Evolutionary conservation across 805 yeast species (phyloP), one percentile per base, ranked within the genome.

Genomic region (Kazachstania africana): DNA sequence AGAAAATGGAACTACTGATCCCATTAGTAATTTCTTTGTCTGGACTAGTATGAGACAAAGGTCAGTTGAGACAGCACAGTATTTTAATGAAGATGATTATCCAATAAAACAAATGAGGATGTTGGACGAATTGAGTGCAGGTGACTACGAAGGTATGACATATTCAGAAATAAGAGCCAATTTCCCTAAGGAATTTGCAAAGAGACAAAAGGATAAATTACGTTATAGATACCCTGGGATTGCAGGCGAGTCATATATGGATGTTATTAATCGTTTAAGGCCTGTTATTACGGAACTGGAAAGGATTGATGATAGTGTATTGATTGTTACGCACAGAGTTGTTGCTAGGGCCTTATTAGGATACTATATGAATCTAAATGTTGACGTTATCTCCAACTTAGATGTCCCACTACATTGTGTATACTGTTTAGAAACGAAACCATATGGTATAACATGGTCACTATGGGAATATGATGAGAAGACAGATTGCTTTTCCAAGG

Each of bases 211-310:
- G 26, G 79, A 84, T 55, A 88, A 88, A 56, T 65, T 88, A 44
- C 65, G 78, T 12, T 88, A 88, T 56, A 65, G 98, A 37, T 88
- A 88, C 50, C 98, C 97, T 1, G 98, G 98, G 4, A 81, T 84
- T 30, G 96, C 97, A 6, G 98, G 98, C 12, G 98, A 88, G 56
- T 81, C 94, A 0, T 88, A 88, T 45, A 60, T 88, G 43, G 97
- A 88, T 57, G 98, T 91, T 9, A 78, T 91, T 48, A 83, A 85
- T 42, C 66, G 98, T 39, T 65, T 88, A 35, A 67, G 94, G 37
- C 94, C 96, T 1, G 72, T 88, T 13, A 88, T 88, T 39, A 84
- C 84, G 9, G 98, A 88, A 54, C 71, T 91, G 29, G 98, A 88
- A 53, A 66, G 98, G 41, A 82, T 93, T 27, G 78, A 82, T 8